phyloP scores from a whole-genome alignment of 2,329 filamentous ascomycete genomes.

The Didymella sp. region DNA sequence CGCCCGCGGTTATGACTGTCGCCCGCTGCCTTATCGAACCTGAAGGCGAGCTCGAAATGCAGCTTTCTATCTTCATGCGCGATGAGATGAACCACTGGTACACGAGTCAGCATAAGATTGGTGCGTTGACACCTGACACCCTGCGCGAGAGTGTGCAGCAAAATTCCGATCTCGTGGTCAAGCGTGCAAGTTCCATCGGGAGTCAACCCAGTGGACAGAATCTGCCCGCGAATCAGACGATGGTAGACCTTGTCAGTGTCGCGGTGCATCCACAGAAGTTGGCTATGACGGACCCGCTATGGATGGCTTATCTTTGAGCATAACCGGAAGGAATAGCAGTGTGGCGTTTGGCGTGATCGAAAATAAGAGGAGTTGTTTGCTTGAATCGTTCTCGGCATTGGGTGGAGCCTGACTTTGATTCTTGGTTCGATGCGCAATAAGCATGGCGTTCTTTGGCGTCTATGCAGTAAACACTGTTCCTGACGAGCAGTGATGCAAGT shows the following conservation, averaged over 20 bases:
- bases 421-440: background rate
- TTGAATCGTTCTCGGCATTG: background rate
- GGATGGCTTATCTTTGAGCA: slow-evolving; percentile 90
- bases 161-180: slow-evolving; percentile 91
- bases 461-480: background rate
- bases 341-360: background rate
- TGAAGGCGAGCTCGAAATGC: slow-evolving; percentile 82
- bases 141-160: slow-evolving; percentile 79
- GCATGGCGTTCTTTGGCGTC: background rate
- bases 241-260: slow-evolving; percentile 91
- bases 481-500: too few relatives aligned
- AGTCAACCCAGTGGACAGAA: slow-evolving; percentile 74
- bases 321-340: background rate
- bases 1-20: slow-evolving; percentile 94
- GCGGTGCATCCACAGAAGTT: slow-evolving; percentile 92
- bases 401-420: too few relatives aligned
- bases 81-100: slow-evolving; percentile 99
- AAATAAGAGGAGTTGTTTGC: background rate
- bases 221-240: slow-evolving; percentile 93
- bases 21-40: slow-evolving; percentile 92
- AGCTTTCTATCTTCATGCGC: slow-evolving; percentile 90
- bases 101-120: slow-evolving; percentile 74
- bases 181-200: slow-evolving; percentile 84
- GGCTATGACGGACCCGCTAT: slow-evolving; percentile 86
- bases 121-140: slow-evolving; percentile 64